Conservation (phyloP, 306 rosid genomes). For the Pyrus betulifolia region DNA sequence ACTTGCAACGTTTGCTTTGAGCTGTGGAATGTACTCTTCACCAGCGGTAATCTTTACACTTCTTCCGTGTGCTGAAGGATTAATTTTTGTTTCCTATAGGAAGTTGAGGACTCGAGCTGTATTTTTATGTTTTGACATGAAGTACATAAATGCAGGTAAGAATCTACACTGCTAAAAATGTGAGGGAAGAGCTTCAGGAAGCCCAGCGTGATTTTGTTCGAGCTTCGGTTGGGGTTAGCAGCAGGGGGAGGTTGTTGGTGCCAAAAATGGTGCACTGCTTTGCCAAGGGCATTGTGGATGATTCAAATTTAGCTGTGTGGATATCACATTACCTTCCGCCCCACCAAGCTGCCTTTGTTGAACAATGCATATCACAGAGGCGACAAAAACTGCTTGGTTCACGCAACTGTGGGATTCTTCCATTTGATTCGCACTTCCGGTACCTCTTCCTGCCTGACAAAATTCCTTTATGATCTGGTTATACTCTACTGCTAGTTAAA, state of each 20-base stretch:
- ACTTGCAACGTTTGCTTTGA: slow-evolving; percentile 50
- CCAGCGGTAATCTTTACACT: slow-evolving; percentile 47
- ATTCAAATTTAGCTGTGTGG: slow-evolving; percentile 62
- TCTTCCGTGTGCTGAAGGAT: background rate
- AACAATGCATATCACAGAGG: slow-evolving; percentile 58
- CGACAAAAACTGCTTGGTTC: slow-evolving; percentile 56
- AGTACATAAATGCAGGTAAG: slow-evolving; percentile 33
- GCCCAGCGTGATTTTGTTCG: slow-evolving; percentile 63
- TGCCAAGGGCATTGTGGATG: slow-evolving; percentile 55
- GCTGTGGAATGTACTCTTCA: slow-evolving; percentile 67
- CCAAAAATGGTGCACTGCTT: slow-evolving; percentile 69
- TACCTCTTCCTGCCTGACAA: slow-evolving; percentile 50
- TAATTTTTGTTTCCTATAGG: background rate
- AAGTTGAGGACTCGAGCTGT: background rate
- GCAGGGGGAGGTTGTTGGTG: slow-evolving; percentile 57
- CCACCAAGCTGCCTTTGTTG: slow-evolving; percentile 56
- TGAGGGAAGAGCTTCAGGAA: slow-evolving; percentile 54
- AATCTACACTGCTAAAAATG: slow-evolving; percentile 47
- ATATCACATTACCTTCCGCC: slow-evolving; percentile 63
- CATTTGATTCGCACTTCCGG: slow-evolving; percentile 61
- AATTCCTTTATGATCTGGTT: background rate
- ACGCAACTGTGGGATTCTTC: slow-evolving; percentile 64
- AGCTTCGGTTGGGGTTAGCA: slow-evolving; percentile 62
- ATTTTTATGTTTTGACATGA: background rate
- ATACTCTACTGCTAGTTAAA: background rate